Base-by-base conservation (phyloP, 192 early-diverging fungal species). In the Coemansia sp. region DNA sequence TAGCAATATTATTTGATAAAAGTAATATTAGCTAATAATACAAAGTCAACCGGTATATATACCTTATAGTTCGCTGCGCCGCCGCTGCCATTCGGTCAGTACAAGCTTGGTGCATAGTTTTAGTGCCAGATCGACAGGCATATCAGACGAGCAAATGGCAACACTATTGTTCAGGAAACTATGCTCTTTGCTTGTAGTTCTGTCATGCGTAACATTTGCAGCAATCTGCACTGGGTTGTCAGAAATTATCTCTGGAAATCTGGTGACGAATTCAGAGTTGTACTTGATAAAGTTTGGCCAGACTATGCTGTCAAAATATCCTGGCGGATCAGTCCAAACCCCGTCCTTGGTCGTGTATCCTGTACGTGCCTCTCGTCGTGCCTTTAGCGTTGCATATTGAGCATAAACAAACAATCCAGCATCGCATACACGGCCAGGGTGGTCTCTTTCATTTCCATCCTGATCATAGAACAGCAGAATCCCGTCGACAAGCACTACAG, bases 261-360 rank as follows among this genome's bases (percentile, higher is more conserved):
- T 40, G 0, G 47, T 41, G 17, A 69, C 54, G 49, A 80, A 46
- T 9, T 23, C 40, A 13, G 41, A 15, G 44, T 80, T 66, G 50
- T 67, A 54, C 18, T 66, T 69, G 8, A 84, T 15, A 66, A 83
- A 89, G 53, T 90, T 82, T n/a, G 89, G 88, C 87, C 87, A 91
- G 3, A 91, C 89, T 50, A 89, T 74, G 9, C 61, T 44, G 60
- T 90, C 85, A 77, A 91, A 91, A 57, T 90, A 91, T 14, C 83
- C 84, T 4, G 88, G 87, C 17, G 89, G 87, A 64, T 91, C 89
- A 0, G 60, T 61, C 89, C 89, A 91, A 24, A 74, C 67, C 57
- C 92, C 93, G 69, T 93, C 86, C 9, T 84, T 55, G n/a, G 91
- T 93, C 14, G 78, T 65, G 66, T 93, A 95, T 23, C 78, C 85